These are phyloP conservation scores for Picea abies DNA, from an alignment of 83 land plant species.

Conservation along the genomic window DNA sequence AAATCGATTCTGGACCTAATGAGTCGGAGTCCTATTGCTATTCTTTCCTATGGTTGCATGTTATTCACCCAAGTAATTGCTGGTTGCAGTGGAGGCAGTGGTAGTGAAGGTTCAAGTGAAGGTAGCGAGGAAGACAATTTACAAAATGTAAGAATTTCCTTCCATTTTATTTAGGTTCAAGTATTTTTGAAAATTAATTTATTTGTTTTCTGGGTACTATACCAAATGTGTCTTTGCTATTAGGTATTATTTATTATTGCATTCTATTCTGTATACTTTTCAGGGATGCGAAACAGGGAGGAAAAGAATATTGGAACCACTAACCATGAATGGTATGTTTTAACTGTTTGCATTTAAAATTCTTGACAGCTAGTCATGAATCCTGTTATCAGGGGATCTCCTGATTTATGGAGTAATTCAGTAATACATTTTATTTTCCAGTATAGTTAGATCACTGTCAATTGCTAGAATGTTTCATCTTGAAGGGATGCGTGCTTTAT, in stretches of 20 bases:
- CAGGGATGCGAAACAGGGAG: conserved; percentile 38
- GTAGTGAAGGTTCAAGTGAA: conserved; percentile 71
- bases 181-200: neutral
- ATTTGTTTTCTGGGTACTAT: neutral
- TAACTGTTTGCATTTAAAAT: neutral
- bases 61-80: neutral
- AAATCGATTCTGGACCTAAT: neutral
- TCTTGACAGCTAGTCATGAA: neutral
- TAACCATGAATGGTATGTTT: conserved; percentile 58
- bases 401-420: neutral
- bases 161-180: neutral
- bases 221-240: neutral
- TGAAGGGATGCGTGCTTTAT: neutral
- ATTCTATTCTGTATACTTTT: neutral
- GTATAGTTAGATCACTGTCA: neutral
- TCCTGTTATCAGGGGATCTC: neutral
- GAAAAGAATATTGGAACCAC: conserved; percentile 55
- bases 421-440: neutral
- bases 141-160: conserved; percentile 35
- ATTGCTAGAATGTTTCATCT: neutral
- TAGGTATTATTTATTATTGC: neutral
- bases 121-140: conserved; percentile 56
- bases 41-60: no score
- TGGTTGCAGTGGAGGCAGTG: conserved; percentile 59
- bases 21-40: neutral